phyloP scores from a whole-genome alignment of 768 basidiomycete genomes.

The Ephemerocybe angulata region DNA sequence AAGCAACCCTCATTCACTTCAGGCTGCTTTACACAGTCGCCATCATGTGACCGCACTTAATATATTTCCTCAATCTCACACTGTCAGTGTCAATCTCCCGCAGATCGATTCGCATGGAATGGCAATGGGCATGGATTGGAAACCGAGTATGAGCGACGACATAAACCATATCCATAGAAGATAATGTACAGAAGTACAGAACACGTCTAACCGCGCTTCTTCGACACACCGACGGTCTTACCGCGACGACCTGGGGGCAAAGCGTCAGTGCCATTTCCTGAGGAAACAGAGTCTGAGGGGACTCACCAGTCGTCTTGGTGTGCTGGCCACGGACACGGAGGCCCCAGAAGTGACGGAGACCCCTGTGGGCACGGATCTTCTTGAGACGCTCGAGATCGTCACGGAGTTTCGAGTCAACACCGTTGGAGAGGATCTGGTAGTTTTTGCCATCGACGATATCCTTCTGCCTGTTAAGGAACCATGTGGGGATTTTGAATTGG shows the following conservation, averaged over 20 bases:
- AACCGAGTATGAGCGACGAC: background rate
- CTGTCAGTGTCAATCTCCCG: background rate
- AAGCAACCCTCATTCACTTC: background rate
- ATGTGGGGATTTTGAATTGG: constrained; percentile 98
- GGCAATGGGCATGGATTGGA: constrained; percentile 1
- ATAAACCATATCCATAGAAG: constrained; percentile 7
- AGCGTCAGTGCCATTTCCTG: constrained; percentile 5
- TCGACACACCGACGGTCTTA: constrained; percentile 95
- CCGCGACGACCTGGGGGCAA: constrained; percentile 73
- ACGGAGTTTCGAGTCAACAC: constrained; percentile 95
- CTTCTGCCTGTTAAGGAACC: constrained; percentile 99
- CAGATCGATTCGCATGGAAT: background rate
- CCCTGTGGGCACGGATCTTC: constrained; percentile 98
- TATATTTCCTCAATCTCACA: background rate
- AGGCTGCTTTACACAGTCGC: background rate
- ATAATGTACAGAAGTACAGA: constrained; percentile 10
- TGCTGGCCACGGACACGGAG: constrained; percentile 96
- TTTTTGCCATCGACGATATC: constrained; percentile 98
- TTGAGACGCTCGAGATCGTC: constrained; percentile 98
- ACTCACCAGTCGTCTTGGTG: constrained; percentile 95
- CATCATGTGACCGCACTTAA: constrained; percentile 10
- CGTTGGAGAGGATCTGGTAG: constrained; percentile 92
- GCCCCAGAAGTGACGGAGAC: constrained; percentile 90
- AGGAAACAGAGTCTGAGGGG: background rate
- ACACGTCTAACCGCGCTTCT: constrained; percentile 63